These are phyloP conservation scores for Epicoccum sorghinum DNA, from an alignment of 2,329 filamentous ascomycete genomes.

Conservation along the genomic window DNA sequence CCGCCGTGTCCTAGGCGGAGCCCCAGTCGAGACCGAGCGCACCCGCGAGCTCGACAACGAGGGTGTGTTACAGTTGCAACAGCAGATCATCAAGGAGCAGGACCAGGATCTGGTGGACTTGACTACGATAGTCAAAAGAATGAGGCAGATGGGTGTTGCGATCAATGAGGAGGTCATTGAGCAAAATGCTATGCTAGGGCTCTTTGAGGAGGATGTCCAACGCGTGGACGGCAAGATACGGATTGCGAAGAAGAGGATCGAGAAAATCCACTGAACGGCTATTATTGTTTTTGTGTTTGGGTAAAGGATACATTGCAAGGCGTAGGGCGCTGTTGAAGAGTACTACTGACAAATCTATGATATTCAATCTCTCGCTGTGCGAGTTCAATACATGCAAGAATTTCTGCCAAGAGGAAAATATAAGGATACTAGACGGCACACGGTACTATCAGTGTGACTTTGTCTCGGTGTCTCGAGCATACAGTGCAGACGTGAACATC, in stretches of 20 bases:
- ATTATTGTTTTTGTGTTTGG: background rate
- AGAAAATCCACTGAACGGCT: slow-evolving; percentile 61
- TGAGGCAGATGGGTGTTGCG: slow-evolving; percentile 77
- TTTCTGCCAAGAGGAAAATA: too few species aligned
- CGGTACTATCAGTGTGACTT: too few species aligned
- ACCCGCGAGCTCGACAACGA: slow-evolving; percentile 79
- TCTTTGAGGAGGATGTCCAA: slow-evolving; percentile 70
- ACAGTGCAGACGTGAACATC: too few species aligned
- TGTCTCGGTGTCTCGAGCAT: too few species aligned
- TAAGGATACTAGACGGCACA: too few species aligned
- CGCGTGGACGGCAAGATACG: slow-evolving; percentile 71
- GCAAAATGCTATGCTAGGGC: slow-evolving; percentile 61
- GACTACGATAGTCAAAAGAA: slow-evolving; percentile 70
- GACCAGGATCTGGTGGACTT: slow-evolving; percentile 74
- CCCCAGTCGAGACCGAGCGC: slow-evolving; percentile 74
- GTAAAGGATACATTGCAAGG: background rate
- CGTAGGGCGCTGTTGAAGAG: background rate
- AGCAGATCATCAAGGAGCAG: slow-evolving; percentile 75
- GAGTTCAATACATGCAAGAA: too few species aligned
- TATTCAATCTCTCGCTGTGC: too few species aligned
- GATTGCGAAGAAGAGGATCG: slow-evolving; percentile 74
- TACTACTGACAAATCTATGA: too few species aligned
- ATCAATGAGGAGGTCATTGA: slow-evolving; percentile 76
- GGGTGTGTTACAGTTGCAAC: slow-evolving; percentile 75
- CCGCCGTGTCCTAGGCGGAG: slow-evolving; percentile 74